phyloP scores from a whole-genome alignment of 148 eudicot genomes.

The Chenopodium quinoa region DNA sequence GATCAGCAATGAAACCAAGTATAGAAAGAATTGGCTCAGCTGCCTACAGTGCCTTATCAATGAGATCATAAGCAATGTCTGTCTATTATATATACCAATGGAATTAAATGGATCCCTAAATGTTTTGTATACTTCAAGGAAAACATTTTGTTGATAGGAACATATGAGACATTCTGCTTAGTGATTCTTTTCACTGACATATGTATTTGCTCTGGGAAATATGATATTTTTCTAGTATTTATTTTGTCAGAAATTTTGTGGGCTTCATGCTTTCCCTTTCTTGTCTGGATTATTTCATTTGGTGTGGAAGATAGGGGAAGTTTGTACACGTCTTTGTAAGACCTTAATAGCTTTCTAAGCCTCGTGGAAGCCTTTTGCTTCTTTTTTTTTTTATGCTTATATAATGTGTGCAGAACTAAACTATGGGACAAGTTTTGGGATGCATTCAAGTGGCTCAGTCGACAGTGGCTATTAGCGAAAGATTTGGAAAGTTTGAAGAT shows the following conservation, averaged over 20 bases:
- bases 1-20: not conserved
- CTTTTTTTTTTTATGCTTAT: conserved; percentile 4
- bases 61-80: not conserved
- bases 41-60: not conserved
- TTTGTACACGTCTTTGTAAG: not conserved
- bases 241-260: not conserved
- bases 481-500: conserved; percentile 55
- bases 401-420: conserved; percentile 29
- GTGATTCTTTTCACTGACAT: not conserved
- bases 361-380: not conserved
- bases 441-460: conserved; percentile 74
- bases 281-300: not conserved
- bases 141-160: not conserved
- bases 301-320: not conserved
- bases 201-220: not conserved
- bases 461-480: conserved; percentile 56
- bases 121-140: not conserved
- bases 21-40: not conserved
- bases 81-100: not conserved
- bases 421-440: conserved; percentile 65
- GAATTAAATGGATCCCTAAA: not conserved
- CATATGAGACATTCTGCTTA: not conserved
- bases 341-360: not conserved
- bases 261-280: not conserved
- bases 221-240: not conserved